Evolutionary conservation across 306 rosid species (phyloP).

Genomic region (Crotalaria pallida): DNA sequence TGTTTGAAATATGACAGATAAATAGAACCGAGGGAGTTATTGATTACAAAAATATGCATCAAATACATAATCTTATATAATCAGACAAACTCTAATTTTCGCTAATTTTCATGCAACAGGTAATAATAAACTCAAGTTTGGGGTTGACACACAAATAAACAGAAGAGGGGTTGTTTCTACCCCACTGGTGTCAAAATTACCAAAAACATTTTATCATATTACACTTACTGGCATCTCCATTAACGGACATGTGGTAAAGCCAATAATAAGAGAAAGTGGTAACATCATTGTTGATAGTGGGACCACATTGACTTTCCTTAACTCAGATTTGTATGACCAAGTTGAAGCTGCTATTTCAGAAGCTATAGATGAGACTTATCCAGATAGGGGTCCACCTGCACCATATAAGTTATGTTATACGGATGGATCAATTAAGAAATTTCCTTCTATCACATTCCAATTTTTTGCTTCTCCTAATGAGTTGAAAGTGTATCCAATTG

Average conservation of each 20-base stretch:
- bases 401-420: not conserved
- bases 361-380: not conserved
- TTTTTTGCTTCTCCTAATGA: not conserved
- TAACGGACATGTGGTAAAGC: not conserved
- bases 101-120: too few relatives aligned
- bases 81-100: too few relatives aligned
- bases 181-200: not conserved
- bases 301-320: not conserved
- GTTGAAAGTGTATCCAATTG: not conserved
- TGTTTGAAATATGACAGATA: too few relatives aligned
- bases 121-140: not conserved
- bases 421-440: not conserved
- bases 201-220: not conserved
- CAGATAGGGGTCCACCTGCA: not conserved
- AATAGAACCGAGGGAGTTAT: too few relatives aligned
- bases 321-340: not conserved
- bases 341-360: not conserved
- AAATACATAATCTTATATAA: too few relatives aligned
- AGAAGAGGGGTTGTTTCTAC: conserved; percentile 3
- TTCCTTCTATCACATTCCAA: not conserved
- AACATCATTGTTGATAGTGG: not conserved
- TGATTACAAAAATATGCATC: too few relatives aligned
- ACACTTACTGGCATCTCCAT: conserved; percentile 4
- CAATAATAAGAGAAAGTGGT: not conserved
- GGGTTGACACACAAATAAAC: not conserved